These are phyloP conservation scores for Cordyceps javanica DNA, from an alignment of 2,329 filamentous ascomycete genomes.

Conservation along the genomic window DNA sequence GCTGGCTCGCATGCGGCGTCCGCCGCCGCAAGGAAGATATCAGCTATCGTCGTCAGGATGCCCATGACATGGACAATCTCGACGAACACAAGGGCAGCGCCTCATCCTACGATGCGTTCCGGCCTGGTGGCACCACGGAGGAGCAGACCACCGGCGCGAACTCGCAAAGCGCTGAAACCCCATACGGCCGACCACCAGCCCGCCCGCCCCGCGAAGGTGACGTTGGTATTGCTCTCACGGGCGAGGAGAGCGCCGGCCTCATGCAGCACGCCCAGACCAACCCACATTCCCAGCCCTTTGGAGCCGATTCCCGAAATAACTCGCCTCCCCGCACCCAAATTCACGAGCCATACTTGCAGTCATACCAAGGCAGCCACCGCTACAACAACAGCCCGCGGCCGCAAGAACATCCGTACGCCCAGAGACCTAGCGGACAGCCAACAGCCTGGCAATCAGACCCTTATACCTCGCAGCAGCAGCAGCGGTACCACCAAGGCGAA, in stretches of 20 bases:
- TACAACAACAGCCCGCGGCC: background rate
- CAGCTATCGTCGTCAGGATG: slow-evolving; percentile 39
- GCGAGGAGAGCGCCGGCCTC: slow-evolving; percentile 38
- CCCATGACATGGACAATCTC: slow-evolving; percentile 33
- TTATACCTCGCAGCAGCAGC: slow-evolving; percentile 3
- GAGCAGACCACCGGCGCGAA: slow-evolving; percentile 24
- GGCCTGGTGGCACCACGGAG: slow-evolving; percentile 29
- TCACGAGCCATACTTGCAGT: slow-evolving; percentile 8
- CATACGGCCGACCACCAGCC: slow-evolving; percentile 27
- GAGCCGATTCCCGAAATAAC: background rate
- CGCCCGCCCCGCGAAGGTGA: slow-evolving; percentile 18
- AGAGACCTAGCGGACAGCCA: background rate
- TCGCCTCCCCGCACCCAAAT: slow-evolving; percentile 5
- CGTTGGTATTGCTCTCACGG: slow-evolving; percentile 15
- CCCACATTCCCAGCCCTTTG: slow-evolving; percentile 15
- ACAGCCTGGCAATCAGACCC: background rate
- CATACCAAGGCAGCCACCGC: background rate
- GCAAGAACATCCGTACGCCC: slow-evolving; percentile 5
- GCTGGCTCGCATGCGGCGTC: slow-evolving; percentile 74
- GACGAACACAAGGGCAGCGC: slow-evolving; percentile 21
- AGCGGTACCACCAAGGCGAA: background rate
- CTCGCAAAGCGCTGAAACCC: slow-evolving; percentile 33
- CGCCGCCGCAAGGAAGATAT: slow-evolving; percentile 50
- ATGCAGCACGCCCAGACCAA: slow-evolving; percentile 32
- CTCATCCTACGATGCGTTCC: slow-evolving; percentile 20